These are phyloP conservation scores for Serendipita indica DNA, from an alignment of 768 basidiomycete genomes.

Conservation along the genomic window DNA sequence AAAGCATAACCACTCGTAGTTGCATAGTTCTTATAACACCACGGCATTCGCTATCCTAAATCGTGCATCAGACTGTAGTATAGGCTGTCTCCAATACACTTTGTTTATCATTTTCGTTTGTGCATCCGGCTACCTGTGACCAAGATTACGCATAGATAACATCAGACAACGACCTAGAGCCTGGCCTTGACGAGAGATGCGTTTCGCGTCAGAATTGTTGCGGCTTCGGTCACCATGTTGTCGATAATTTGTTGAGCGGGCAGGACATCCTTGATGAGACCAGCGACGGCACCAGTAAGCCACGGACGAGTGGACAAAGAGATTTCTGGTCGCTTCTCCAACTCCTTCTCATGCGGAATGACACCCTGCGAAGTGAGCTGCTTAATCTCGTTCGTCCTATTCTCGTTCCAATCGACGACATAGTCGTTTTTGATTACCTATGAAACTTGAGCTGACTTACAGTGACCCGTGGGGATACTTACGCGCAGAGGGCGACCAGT, in stretches of 20 bases:
- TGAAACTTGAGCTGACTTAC: slow-evolving; percentile 54
- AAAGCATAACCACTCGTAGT: no score
- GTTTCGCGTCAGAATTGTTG: slow-evolving; percentile 35
- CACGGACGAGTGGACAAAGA: slow-evolving; percentile 49
- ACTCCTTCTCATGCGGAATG: slow-evolving; percentile 54
- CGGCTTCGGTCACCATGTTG: slow-evolving; percentile 64
- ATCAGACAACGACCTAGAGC: slow-evolving; percentile 34
- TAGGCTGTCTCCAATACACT: slow-evolving; percentile 7
- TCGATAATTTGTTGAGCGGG: slow-evolving; percentile 78
- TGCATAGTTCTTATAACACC: no score
- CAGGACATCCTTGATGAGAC: slow-evolving; percentile 41
- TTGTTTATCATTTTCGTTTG: background rate
- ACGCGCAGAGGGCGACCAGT: slow-evolving; percentile 84
- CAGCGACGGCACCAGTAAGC: slow-evolving; percentile 75
- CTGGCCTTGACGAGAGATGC: slow-evolving; percentile 28
- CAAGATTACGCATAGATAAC: background rate
- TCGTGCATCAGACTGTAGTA: slow-evolving; percentile 3
- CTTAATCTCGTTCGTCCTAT: slow-evolving; percentile 67
- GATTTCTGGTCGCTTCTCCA: slow-evolving; percentile 71
- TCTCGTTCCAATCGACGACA: slow-evolving; percentile 42
- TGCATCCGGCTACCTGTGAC: slow-evolving; percentile 1
- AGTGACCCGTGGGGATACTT: slow-evolving; percentile 66
- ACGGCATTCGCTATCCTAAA: no score
- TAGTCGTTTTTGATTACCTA: background rate
- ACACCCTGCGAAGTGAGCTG: slow-evolving; percentile 72